Evolutionary conservation across 441 rosid genomes (phyloP).

Genomic region (Iberis amara): DNA sequence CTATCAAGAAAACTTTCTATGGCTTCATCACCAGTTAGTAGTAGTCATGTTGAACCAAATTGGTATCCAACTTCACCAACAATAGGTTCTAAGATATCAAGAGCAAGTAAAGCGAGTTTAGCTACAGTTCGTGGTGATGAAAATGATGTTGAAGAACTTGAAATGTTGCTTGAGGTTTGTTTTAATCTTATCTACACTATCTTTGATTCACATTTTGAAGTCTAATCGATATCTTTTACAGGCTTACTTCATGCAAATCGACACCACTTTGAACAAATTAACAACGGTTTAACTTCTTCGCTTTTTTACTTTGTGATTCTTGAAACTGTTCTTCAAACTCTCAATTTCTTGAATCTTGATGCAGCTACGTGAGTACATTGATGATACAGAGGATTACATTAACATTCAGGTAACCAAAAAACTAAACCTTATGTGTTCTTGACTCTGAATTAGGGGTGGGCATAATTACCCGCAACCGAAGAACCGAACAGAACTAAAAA

Average conservation of each 20-base stretch:
- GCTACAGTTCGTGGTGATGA: constrained; percentile 71
- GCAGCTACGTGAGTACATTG: constrained; percentile 92
- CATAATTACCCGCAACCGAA: too few relatives aligned
- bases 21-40: constrained; percentile 63
- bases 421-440: too few relatives aligned
- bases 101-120: constrained; percentile 83
- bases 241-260: constrained; percentile 97
- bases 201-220: neutral
- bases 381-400: constrained; percentile 96
- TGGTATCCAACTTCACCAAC: constrained; percentile 78
- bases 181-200: neutral
- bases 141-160: constrained; percentile 96
- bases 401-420: constrained; percentile 68
- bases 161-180: constrained; percentile 90
- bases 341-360: constrained; percentile 21
- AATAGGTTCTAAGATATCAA: constrained; percentile 78
- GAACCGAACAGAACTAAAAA: too few relatives aligned
- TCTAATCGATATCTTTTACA: constrained; percentile 34
- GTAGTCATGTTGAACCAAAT: constrained; percentile 60
- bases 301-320: neutral
- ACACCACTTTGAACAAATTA: constrained; percentile 81
- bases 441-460: too few relatives aligned
- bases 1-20: constrained; percentile 75
- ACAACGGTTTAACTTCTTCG: constrained; percentile 47
- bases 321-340: neutral